A percentile compares a stretch with the other conserved stretches of the same genome.
Evolutionary conservation across 2,329 filamentous ascomycete genomes (phyloP).

Genomic region (Leptographium radiaticola): DNA sequence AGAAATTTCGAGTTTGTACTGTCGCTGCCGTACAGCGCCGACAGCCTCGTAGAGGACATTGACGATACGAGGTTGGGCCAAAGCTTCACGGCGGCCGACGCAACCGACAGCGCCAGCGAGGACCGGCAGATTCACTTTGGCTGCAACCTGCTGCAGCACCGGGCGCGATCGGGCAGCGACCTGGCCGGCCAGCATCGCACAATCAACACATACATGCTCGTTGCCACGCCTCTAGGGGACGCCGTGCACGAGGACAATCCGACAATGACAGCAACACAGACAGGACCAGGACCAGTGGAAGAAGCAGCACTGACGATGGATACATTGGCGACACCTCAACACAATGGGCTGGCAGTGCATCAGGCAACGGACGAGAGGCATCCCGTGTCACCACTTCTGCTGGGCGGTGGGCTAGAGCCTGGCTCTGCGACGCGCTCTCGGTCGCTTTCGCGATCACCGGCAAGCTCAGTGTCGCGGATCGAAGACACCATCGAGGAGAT

Average conservation of each 20-base stretch:
- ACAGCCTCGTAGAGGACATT: not conserved
- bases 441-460: constrained; percentile 6
- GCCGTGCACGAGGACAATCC: not conserved
- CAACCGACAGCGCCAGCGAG: constrained; percentile 3
- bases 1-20: constrained; percentile 39
- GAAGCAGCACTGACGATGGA: constrained; percentile 6
- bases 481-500: constrained; percentile 52
- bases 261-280: not conserved
- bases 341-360: not conserved
- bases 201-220: constrained; percentile 29
- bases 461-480: constrained; percentile 27
- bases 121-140: constrained; percentile 29
- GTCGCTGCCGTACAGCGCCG: constrained; percentile 19
- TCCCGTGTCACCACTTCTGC: constrained; percentile 1
- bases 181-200: constrained; percentile 12
- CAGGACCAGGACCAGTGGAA: not conserved
- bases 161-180: constrained; percentile 15
- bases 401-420: not conserved
- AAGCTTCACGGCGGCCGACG: constrained; percentile 3
- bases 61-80: constrained; percentile 4
- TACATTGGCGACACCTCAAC: constrained; percentile 2
- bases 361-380: not conserved
- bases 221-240: constrained; percentile 30
- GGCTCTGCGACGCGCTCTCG: constrained; percentile 1
- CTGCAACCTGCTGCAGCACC: constrained; percentile 36